Conservation (phyloP, 1,284 basidiomycete genomes). For the Megacollybia platyphylla region DNA sequence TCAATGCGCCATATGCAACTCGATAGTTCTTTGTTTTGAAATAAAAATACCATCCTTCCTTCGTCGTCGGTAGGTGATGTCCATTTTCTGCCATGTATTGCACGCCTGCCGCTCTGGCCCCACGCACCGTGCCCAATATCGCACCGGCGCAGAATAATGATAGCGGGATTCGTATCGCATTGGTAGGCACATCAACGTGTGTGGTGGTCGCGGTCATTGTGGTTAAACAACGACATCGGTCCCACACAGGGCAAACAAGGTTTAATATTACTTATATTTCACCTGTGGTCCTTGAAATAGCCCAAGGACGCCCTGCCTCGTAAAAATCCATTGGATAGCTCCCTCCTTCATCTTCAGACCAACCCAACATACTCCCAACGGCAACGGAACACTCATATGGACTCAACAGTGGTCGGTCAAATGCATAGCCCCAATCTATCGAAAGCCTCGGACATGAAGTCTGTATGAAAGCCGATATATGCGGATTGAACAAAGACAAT, state of each 20-base stretch:
- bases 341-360: conserved; percentile 19
- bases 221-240: not conserved
- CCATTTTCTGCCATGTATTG: conserved; percentile 52
- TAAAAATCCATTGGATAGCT: conserved; percentile 98
- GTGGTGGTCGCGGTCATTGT: not conserved
- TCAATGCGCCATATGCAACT: conserved; percentile 62
- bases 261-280: not conserved
- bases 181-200: not conserved
- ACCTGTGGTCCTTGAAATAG: conserved; percentile 28
- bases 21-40: conserved; percentile 87
- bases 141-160: conserved; percentile 49
- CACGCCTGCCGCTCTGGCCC: conserved; percentile 45
- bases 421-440: conserved; percentile 98
- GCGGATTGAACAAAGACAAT: conserved; percentile 69
- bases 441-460: conserved; percentile 93
- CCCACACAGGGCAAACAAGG: too few relatives aligned
- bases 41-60: conserved; percentile 86
- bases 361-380: conserved; percentile 65
- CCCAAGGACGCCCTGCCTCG: conserved; percentile 66
- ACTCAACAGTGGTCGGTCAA: conserved; percentile 78
- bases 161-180: conserved; percentile 26
- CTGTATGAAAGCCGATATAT: conserved; percentile 85
- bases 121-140: conserved; percentile 58
- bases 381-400: conserved; percentile 93
- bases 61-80: conserved; percentile 68